These are phyloP conservation scores for Fusarium piperis DNA, from an alignment of 2,329 filamentous ascomycete genomes.

Conservation along the genomic window DNA sequence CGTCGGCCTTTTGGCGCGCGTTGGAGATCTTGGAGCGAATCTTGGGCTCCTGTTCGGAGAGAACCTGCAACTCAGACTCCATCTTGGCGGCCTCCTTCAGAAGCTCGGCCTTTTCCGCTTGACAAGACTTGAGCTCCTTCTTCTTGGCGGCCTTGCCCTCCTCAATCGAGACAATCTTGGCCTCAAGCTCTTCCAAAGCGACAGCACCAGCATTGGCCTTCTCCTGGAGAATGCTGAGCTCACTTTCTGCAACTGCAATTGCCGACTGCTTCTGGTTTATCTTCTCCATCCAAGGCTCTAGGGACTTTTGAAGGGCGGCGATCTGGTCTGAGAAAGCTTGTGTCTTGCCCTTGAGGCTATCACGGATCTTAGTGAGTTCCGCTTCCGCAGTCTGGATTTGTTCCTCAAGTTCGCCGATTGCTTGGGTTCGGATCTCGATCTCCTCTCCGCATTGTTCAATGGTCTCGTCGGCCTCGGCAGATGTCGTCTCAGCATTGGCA, in stretches of 20 bases:
- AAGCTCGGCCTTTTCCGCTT: conserved; percentile 75
- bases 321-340: conserved; percentile 95
- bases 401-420: conserved; percentile 80
- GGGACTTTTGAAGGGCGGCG: conserved; percentile 86
- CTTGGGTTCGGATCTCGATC: conserved; percentile 77
- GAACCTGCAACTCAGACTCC: conserved; percentile 75
- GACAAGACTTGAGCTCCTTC: conserved; percentile 78
- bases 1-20: conserved; percentile 93
- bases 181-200: conserved; percentile 82
- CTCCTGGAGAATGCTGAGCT: conserved; percentile 90
- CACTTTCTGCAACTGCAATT: conserved; percentile 93
- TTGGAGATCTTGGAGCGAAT: conserved; percentile 87
- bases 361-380: conserved; percentile 83
- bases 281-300: conserved; percentile 97
- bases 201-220: conserved; percentile 88
- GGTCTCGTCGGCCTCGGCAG: conserved; percentile 78
- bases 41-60: conserved; percentile 81
- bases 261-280: conserved; percentile 96
- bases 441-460: conserved; percentile 82
- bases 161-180: conserved; percentile 79
- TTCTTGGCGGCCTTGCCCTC: conserved; percentile 76
- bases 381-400: conserved; percentile 82
- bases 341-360: conserved; percentile 92
- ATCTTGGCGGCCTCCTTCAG: conserved; percentile 79
- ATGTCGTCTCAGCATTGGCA: conserved; percentile 77